Evolutionary conservation across 1,284 basidiomycete species (phyloP).

Genomic region (Pascua sp.): DNA sequence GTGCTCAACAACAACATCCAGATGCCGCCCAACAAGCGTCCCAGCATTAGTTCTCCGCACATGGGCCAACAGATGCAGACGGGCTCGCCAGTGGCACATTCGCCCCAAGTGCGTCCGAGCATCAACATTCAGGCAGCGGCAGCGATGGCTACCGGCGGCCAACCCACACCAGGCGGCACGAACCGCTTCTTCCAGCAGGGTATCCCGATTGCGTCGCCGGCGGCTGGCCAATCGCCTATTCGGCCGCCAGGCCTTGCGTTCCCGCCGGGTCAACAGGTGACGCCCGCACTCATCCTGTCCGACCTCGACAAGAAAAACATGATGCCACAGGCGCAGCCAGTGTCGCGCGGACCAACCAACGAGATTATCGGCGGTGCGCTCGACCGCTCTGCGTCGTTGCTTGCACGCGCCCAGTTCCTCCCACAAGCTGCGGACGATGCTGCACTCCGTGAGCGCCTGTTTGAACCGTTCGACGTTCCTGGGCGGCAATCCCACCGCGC

Average conservation of each 20-base stretch:
- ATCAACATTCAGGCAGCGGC: constrained; percentile 7
- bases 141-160: background rate
- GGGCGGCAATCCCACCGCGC: constrained; percentile 19
- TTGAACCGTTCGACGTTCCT: constrained; percentile 16
- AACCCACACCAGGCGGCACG: constrained; percentile 1
- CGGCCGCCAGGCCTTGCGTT: constrained; percentile 8
- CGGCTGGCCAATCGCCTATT: constrained; percentile 4
- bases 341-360: constrained; percentile 17
- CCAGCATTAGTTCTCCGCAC: constrained; percentile 12
- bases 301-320: constrained; percentile 18
- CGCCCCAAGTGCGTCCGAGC: constrained; percentile 24
- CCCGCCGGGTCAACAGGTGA: constrained; percentile 13
- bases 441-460: constrained; percentile 25
- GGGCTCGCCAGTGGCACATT: constrained; percentile 6
- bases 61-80: constrained; percentile 2
- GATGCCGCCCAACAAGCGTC: constrained; percentile 36
- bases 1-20: constrained; percentile 30
- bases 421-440: constrained; percentile 32
- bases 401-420: constrained; percentile 26
- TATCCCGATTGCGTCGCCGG: constrained; percentile 24
- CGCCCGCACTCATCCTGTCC: constrained; percentile 15
- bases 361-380: constrained; percentile 10
- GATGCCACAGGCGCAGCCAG: constrained; percentile 13
- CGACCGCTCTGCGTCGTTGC: constrained; percentile 23
- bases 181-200: constrained; percentile 36